Base-by-base conservation (phyloP, 2,329 filamentous ascomycete genomes). In the Fusarium sp. region DNA sequence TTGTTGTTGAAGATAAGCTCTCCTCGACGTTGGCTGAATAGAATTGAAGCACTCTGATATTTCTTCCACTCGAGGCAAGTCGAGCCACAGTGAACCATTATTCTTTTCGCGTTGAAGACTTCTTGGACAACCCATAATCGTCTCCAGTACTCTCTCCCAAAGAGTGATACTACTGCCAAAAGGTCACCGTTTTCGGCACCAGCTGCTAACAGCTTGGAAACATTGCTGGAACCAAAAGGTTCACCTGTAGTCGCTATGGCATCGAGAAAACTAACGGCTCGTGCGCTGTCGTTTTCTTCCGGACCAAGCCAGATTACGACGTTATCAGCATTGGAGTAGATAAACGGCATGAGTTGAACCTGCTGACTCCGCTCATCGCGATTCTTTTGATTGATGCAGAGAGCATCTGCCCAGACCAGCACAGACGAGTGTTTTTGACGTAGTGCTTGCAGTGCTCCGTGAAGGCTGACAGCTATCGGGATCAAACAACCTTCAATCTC, bases 41-140 rank as follows among this genome's bases (percentile, higher is more conserved):
- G 12, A 1, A 23, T n/a, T 1, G 60, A 73, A 9, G 40, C 52
- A 5, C 32, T 19, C 10, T 54, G 59, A 5, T 72, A 72, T 16
- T 44, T 38, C 25, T 35, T 38, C 70, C 70, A 72, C 10, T 66
- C 46, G 0, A 72, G 54, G 1, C 40, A 40, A 1, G 64, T 50
- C 10, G 38, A 21, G 15, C 70, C 70, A 15, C 69, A 72, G 6
- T 73, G 57, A 8, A 72, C 64, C 21, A 30, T 30, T 4, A 73
- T 61, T 1, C 47, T 15, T 18, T 57, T 60, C 3, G 70, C 70
- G 4, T 73, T 58, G 21, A 70, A 73, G 3, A 72, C 46, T 9
- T 72, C 69, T n/a, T 72, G 70, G 7, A 65, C 53, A 10, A 46
- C 60, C 70, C 70, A 72, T 0, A 73, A 25, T 30, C 70, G 60